Conservation (phyloP, 495 filamentous ascomycete species). For the Annulohypoxylon maeteangense region DNA sequence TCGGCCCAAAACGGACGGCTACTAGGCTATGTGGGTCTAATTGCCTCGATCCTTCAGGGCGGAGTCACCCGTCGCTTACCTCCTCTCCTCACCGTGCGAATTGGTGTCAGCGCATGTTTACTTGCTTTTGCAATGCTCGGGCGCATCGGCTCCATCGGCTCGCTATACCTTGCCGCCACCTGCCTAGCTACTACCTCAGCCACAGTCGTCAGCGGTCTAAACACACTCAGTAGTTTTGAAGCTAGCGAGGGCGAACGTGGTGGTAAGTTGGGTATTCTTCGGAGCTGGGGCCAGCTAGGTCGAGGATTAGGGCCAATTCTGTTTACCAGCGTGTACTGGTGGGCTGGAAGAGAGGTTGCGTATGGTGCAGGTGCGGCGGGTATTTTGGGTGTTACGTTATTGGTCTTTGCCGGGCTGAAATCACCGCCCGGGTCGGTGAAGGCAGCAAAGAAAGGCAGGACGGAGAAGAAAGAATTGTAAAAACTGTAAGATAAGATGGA, state of each 20-base stretch:
- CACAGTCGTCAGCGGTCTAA: slow-evolving; percentile 93
- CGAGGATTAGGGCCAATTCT: slow-evolving; percentile 85
- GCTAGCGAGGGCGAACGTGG: slow-evolving; percentile 83
- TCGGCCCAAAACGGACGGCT: slow-evolving; percentile 84
- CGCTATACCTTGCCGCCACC: slow-evolving; percentile 82
- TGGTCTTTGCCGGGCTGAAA: slow-evolving; percentile 77
- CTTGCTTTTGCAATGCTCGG: slow-evolving; percentile 83
- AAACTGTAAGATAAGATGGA: slow-evolving; percentile 46
- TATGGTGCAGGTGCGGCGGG: slow-evolving; percentile 82
- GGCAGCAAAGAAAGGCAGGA: slow-evolving; percentile 39
- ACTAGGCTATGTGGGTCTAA: slow-evolving; percentile 89
- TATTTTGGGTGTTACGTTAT: slow-evolving; percentile 75
- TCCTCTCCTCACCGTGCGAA: slow-evolving; percentile 78
- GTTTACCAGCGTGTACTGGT: slow-evolving; percentile 99
- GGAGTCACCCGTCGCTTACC: slow-evolving; percentile 82
- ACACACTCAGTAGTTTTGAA: slow-evolving; percentile 90
- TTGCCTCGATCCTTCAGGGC: slow-evolving; percentile 92
- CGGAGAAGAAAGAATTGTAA: slow-evolving; percentile 57
- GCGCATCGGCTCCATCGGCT: slow-evolving; percentile 68
- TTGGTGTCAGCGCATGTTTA: slow-evolving; percentile 80
- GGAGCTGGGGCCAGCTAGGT: slow-evolving; percentile 87
- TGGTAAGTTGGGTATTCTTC: slow-evolving; percentile 82
- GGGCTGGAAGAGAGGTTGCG: slow-evolving; percentile 88
- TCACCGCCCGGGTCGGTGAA: slow-evolving; percentile 55
- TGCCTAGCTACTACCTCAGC: slow-evolving; percentile 88